Evolutionary conservation across 2,329 filamentous ascomycete genomes (phyloP), one percentile per base, ranked within the genome.

Genomic region (Lanzia echinophila): DNA sequence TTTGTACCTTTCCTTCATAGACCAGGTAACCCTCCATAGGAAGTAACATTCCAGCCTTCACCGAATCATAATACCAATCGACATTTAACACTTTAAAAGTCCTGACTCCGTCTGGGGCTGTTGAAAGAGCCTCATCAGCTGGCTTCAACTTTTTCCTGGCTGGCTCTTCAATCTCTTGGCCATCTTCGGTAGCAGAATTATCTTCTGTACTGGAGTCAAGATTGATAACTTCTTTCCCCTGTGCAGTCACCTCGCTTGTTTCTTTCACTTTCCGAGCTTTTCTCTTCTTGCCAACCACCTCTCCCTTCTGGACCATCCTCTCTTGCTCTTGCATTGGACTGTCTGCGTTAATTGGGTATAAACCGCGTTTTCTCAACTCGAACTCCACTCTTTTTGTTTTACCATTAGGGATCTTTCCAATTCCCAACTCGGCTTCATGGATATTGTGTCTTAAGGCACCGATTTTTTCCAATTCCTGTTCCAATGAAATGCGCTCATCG

Each of bases 351-450:
- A 48, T 13, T n/a, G 47, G 50, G 10, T 15, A 22, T 13, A 50
- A 32, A 15, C 50, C 50, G 22, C 42, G 17, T 22, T 31, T 50
- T 24, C 41, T 50, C 24, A 54, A 22, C 13, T 54, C 52, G 12
- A 50, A 50, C 36, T 54, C 20, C 1, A 89, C 89, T 17, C 92
- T 79, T 62, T 82, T 79, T 59, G 81, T 84, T 53, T 81, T 84
- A 0, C 76, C 76, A 33, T 28, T 28, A 8, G 24, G 24, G 24
- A 95, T 77, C 60, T 84, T 88, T 2, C 87, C 90, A 31, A 97
- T 68, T 2, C 96, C 75, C 3, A 96, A 69, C 4, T 79, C 75
- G 1, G 90, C 90, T 68, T 92, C 86, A 44, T 33, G 39, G 7
- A 54, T 13, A 75, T 74, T 50, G 86, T 74, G 67, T 92, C 81